Conservation (phyloP, 2,329 filamentous ascomycete genomes). For the Fusarium siculi region DNA sequence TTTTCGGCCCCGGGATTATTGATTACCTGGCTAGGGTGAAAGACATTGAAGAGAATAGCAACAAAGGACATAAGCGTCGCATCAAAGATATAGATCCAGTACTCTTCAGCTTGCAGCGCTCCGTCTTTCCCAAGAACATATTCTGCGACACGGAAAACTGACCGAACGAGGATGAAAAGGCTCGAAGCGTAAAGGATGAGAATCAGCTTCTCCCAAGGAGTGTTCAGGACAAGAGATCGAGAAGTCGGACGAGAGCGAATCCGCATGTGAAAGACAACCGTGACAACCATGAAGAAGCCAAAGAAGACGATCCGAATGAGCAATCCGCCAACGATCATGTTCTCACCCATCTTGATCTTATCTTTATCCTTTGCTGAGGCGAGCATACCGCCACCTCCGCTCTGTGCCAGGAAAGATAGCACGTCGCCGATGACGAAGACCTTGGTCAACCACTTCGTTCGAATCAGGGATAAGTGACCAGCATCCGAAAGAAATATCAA, state of each 20-base stretch:
- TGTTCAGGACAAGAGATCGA: conserved; percentile 25
- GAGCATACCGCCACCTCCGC: conserved; percentile 39
- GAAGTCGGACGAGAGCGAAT: conserved; percentile 27
- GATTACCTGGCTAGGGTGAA: conserved; percentile 38
- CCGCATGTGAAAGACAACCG: conserved; percentile 56
- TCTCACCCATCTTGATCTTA: conserved; percentile 49
- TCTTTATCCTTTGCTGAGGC: conserved; percentile 38
- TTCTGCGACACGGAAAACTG: conserved; percentile 55
- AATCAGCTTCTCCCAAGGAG: conserved; percentile 47
- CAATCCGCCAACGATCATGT: conserved; percentile 63
- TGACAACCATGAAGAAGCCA: conserved; percentile 60
- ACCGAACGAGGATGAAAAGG: conserved; percentile 53
- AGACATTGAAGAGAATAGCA: conserved; percentile 37
- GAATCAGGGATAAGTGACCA: conserved; percentile 53
- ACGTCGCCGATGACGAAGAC: conserved; percentile 62
- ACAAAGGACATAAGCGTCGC: conserved; percentile 48
- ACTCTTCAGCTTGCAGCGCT: conserved; percentile 48
- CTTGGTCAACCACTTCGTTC: conserved; percentile 57
- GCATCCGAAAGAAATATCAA: conserved; percentile 52
- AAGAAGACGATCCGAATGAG: conserved; percentile 65
- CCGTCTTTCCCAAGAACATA: conserved; percentile 50
- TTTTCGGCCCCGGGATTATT: conserved; percentile 13
- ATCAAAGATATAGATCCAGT: conserved; percentile 51
- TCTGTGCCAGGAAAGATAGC: conserved; percentile 52
- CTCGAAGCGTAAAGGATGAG: conserved; percentile 39